Conservation (phyloP, 345 rosid species). For the Trapa bicornis region DNA sequence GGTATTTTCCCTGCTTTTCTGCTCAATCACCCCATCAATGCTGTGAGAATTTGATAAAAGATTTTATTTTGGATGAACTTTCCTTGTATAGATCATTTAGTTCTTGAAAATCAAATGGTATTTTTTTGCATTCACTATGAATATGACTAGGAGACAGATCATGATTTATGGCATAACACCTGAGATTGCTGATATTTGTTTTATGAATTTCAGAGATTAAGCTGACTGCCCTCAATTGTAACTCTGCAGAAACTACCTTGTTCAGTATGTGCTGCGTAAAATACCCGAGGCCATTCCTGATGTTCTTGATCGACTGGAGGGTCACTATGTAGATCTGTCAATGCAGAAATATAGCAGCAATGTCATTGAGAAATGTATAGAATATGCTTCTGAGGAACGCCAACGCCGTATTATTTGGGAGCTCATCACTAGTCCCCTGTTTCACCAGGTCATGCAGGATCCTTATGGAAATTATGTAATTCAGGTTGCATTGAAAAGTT, state of each 20-base stretch:
- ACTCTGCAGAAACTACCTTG: slow-evolving; percentile 14
- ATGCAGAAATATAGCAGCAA: slow-evolving; percentile 88
- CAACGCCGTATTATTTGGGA: slow-evolving; percentile 34
- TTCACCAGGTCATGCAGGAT: slow-evolving; percentile 68
- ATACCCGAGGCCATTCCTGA: slow-evolving; percentile 38
- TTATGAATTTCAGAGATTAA: neutral
- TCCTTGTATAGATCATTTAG: too few relatives aligned
- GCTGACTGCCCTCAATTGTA: neutral
- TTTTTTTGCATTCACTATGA: too few relatives aligned
- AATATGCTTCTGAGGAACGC: slow-evolving; percentile 39
- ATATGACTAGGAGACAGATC: neutral
- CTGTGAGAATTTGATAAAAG: neutral
- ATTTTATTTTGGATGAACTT: neutral
- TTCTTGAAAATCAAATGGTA: neutral
- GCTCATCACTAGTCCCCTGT: slow-evolving; percentile 36
- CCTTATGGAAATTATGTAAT: slow-evolving; percentile 75
- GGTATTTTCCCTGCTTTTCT: slow-evolving; percentile 29
- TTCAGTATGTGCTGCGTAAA: slow-evolving; percentile 9
- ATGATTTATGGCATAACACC: neutral
- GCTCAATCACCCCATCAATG: neutral
- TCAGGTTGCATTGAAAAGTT: slow-evolving; percentile 59
- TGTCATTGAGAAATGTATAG: slow-evolving; percentile 75
- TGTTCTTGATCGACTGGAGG: slow-evolving; percentile 53
- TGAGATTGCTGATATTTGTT: neutral
- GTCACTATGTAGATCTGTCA: slow-evolving; percentile 56